Evolutionary conservation across 1,139 yeast genomes (phyloP).

Genomic region (Yamadazyma kanchanaburiensis): DNA sequence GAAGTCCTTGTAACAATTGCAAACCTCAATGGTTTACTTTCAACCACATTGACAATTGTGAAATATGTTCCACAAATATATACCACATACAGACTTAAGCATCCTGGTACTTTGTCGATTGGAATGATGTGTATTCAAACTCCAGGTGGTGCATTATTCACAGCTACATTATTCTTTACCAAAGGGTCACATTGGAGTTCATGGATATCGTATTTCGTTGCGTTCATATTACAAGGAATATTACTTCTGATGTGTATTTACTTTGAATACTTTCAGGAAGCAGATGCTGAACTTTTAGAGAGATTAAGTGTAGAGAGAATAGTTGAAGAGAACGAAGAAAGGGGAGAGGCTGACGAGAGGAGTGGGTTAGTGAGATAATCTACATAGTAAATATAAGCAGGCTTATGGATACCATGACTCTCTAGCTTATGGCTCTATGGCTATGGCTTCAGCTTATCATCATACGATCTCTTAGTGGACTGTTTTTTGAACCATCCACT

Average conservation of each 20-base stretch:
- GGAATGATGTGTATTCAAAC: slow-evolving; percentile 86
- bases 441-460: too few relatives aligned
- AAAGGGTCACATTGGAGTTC: slow-evolving; percentile 86
- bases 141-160: slow-evolving; percentile 85
- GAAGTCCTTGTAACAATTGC: slow-evolving; percentile 42
- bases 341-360: too few relatives aligned
- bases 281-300: slow-evolving; percentile 28
- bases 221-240: slow-evolving; percentile 63
- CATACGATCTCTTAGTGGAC: too few relatives aligned
- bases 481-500: too few relatives aligned
- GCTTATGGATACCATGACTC: too few relatives aligned
- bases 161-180: slow-evolving; percentile 63
- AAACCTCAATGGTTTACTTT: slow-evolving; percentile 57
- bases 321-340: slow-evolving; percentile 13
- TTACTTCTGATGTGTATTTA: slow-evolving; percentile 35
- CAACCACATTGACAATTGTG: slow-evolving; percentile 59
- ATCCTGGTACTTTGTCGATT: slow-evolving; percentile 76
- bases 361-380: too few relatives aligned
- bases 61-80: slow-evolving; percentile 81
- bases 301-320: slow-evolving; percentile 31
- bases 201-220: slow-evolving; percentile 77
- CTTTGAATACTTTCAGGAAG: slow-evolving; percentile 30
- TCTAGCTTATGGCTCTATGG: too few relatives aligned
- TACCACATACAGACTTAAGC: slow-evolving; percentile 67
- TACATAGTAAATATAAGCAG: too few relatives aligned